These are phyloP conservation scores for Lichtheimia ornata DNA, from an alignment of 371 early-diverging fungal genomes.

Conservation along the genomic window DNA sequence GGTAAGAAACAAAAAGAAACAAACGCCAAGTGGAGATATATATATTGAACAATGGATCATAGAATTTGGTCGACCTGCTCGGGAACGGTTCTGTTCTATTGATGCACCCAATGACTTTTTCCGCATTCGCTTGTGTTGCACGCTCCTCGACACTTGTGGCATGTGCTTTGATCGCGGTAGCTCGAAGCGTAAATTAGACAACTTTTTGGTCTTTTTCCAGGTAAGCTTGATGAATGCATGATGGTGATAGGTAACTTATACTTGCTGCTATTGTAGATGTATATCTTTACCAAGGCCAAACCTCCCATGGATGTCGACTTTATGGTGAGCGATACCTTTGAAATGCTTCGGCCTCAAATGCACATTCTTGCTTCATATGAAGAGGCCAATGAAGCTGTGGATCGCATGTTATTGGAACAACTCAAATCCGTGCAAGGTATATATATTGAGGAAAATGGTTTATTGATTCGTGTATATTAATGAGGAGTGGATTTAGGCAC, in stretches of 20 bases:
- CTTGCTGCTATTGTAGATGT: conserved; percentile 64
- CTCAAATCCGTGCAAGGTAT: conserved; percentile 45
- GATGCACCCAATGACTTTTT: conserved; percentile 93
- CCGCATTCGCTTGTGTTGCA: conserved; percentile 88
- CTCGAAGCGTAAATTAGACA: conserved; percentile 67
- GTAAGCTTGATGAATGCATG: conserved; percentile 24
- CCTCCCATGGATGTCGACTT: conserved; percentile 92
- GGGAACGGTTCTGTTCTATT: conserved; percentile 62
- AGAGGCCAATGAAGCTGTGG: conserved; percentile 77
- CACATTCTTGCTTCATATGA: conserved; percentile 67
- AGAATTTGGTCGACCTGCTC: conserved; percentile 77
- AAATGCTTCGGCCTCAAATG: conserved; percentile 72
- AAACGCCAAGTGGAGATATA: neutral
- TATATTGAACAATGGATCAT: conserved; percentile 14
- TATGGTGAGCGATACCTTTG: conserved; percentile 80
- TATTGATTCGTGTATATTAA: no score
- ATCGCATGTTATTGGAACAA: conserved; percentile 55
- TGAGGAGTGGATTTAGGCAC: conserved; percentile 7
- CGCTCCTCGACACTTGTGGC: conserved; percentile 89
- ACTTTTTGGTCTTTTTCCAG: conserved; percentile 79
- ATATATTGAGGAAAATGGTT: no score
- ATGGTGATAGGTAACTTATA: neutral
- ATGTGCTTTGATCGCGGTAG: conserved; percentile 77
- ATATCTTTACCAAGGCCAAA: conserved; percentile 77
- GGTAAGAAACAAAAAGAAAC: conserved; percentile 33